These are phyloP conservation scores for Mucor lusitanicus DNA, from an alignment of 371 early-diverging fungal species.

Conservation along the genomic window DNA sequence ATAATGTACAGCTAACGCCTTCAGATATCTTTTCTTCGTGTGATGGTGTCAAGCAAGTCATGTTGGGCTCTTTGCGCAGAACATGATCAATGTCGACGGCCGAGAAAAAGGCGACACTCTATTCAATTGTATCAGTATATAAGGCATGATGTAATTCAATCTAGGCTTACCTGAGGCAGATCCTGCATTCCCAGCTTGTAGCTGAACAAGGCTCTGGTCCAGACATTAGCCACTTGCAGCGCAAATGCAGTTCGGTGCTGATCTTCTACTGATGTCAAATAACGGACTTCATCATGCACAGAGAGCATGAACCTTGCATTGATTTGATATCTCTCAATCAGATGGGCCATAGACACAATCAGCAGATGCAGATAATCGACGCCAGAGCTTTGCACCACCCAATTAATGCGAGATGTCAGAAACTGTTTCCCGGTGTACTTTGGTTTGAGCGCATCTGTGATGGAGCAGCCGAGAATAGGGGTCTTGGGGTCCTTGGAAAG, in stretches of 20 bases:
- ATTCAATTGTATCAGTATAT: background rate
- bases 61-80: slow-evolving; percentile 89
- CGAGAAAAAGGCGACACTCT: slow-evolving; percentile 95
- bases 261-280: slow-evolving; percentile 80
- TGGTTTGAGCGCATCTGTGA: slow-evolving; percentile 85
- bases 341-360: slow-evolving; percentile 87
- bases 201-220: slow-evolving; percentile 92
- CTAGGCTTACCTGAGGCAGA: slow-evolving; percentile 73
- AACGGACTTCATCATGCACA: slow-evolving; percentile 97
- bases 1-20: slow-evolving; percentile 61
- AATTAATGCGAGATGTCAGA: slow-evolving; percentile 91
- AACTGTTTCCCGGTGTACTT: slow-evolving; percentile 67
- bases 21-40: slow-evolving; percentile 61
- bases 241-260: slow-evolving; percentile 80
- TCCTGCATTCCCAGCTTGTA: slow-evolving; percentile 84
- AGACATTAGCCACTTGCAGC: slow-evolving; percentile 90
- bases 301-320: slow-evolving; percentile 87
- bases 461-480: slow-evolving; percentile 86
- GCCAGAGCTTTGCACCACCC: slow-evolving; percentile 98
- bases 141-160: background rate
- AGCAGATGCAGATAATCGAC: slow-evolving; percentile 97
- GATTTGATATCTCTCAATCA: slow-evolving; percentile 77
- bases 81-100: slow-evolving; percentile 93
- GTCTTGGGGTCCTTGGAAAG: slow-evolving; percentile 76
- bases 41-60: slow-evolving; percentile 80